Percentiles rank a stretch among this genome's conserved stretches.
Evolutionary conservation across 2,329 filamentous ascomycete species (phyloP).

Genomic region (Shiraia bambusicola): DNA sequence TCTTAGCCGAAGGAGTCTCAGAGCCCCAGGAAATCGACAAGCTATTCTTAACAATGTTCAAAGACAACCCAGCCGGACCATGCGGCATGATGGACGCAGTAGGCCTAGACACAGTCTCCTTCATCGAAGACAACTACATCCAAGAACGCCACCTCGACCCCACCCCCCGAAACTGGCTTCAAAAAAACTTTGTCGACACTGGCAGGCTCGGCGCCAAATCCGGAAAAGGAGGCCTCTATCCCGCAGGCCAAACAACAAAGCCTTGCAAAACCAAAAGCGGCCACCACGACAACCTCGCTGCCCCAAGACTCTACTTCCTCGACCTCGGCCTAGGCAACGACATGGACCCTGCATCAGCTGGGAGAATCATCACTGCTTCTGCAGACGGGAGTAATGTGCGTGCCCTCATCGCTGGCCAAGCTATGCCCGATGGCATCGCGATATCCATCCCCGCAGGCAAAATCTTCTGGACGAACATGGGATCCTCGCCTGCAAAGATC

Average conservation of each 20-base stretch:
- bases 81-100: constrained; percentile 53
- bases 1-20: constrained; percentile 54
- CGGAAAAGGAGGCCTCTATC: constrained; percentile 17
- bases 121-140: constrained; percentile 58
- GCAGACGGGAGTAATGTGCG: constrained; percentile 7
- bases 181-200: constrained; percentile 48
- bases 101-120: constrained; percentile 56
- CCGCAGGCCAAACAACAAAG: constrained; percentile 40
- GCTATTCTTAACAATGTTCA: constrained; percentile 49
- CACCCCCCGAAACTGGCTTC: constrained; percentile 50
- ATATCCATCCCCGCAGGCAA: constrained; percentile 17
- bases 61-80: constrained; percentile 28
- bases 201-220: constrained; percentile 52
- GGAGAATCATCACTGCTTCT: constrained; percentile 11
- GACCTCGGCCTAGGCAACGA: constrained; percentile 12
- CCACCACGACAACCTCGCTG: constrained; percentile 7
- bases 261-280: constrained; percentile 21
- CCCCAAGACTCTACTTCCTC: constrained; percentile 6
- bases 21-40: constrained; percentile 54
- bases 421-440: constrained; percentile 38
- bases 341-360: constrained; percentile 2
- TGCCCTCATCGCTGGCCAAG: constrained; percentile 7
- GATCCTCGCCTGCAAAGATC: constrained; percentile 15
- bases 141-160: constrained; percentile 49
- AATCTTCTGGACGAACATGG: constrained; percentile 38